These are phyloP conservation scores for Pugionium dolabratum DNA, from an alignment of 345 rosid genomes.

Conservation along the genomic window DNA sequence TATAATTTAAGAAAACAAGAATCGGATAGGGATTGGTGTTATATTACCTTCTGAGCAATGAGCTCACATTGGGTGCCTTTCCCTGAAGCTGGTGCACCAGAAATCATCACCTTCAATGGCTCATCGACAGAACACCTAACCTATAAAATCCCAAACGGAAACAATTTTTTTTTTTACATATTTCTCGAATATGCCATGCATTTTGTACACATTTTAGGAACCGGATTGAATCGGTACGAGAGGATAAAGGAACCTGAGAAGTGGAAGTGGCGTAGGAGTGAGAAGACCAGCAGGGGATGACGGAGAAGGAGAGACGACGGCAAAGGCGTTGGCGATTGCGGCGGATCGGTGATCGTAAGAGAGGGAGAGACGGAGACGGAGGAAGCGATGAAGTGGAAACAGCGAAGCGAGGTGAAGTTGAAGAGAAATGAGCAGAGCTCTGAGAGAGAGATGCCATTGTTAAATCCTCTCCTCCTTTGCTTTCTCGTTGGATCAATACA, in stretches of 20 bases:
- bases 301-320: conserved; percentile 39
- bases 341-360: conserved; percentile 23
- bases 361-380: conserved; percentile 44
- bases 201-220: background rate
- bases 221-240: background rate
- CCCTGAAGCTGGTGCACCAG: conserved; percentile 92
- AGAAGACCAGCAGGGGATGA: conserved; percentile 23
- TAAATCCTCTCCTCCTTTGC: background rate
- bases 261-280: background rate
- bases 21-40: background rate
- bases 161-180: background rate
- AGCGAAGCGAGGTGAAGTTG: conserved; percentile 33
- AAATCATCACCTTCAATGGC: conserved; percentile 87
- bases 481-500: conserved; percentile 6
- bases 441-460: conserved; percentile 41
- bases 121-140: conserved; percentile 54
- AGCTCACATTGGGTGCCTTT: conserved; percentile 93
- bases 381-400: conserved; percentile 37
- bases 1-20: background rate
- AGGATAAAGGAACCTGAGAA: conserved; percentile 19
- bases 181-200: background rate
- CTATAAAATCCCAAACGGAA: conserved; percentile 43
- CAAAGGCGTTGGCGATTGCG: conserved; percentile 26
- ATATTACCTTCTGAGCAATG: conserved; percentile 67
- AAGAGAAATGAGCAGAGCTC: conserved; percentile 37